Percentiles rank a stretch among this genome's conserved stretches.
Conservation (phyloP, 495 filamentous ascomycete species). For the Aspergillus wentii region DNA sequence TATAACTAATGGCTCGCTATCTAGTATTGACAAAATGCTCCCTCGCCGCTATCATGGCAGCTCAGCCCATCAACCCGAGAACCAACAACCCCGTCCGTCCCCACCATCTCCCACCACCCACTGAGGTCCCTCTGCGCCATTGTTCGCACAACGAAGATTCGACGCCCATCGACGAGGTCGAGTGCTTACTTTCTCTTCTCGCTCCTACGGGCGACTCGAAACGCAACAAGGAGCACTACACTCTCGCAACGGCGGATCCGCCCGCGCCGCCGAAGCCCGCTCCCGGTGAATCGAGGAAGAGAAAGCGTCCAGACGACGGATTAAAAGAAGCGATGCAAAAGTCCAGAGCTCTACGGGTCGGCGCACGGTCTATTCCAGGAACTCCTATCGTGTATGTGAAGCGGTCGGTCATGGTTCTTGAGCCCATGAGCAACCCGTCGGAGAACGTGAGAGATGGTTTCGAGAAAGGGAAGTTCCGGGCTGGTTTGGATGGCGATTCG, state of each 20-base stretch:
- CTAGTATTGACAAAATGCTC: constrained; percentile 61
- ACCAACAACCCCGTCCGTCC: constrained; percentile 41
- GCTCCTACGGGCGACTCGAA: constrained; percentile 57
- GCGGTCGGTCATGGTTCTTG: constrained; percentile 83
- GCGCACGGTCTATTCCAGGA: constrained; percentile 52
- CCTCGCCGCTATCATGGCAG: constrained; percentile 38
- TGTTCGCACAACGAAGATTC: constrained; percentile 85
- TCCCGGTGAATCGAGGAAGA: constrained; percentile 27
- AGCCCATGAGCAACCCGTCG: constrained; percentile 71
- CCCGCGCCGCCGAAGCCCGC: constrained; percentile 19
- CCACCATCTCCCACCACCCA: constrained; percentile 39
- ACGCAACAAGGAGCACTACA: constrained; percentile 85
- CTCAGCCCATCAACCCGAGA: constrained; percentile 40
- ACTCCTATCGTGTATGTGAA: constrained; percentile 79
- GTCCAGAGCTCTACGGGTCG: constrained; percentile 27
- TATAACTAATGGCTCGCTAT: constrained; percentile 5
- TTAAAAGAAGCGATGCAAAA: constrained; percentile 20
- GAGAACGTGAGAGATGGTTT: constrained; percentile 57
- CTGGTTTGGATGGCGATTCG: constrained; percentile 54
- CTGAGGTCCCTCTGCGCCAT: constrained; percentile 69
- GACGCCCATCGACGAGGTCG: constrained; percentile 65
- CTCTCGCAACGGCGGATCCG: constrained; percentile 65
- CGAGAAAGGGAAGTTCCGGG: constrained; percentile 72
- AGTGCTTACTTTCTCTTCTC: constrained; percentile 75
- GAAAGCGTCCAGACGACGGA: constrained; percentile 16